These are phyloP conservation scores for Coleophoma crateriformis DNA, from an alignment of 2,329 filamentous ascomycete species.

Conservation along the genomic window DNA sequence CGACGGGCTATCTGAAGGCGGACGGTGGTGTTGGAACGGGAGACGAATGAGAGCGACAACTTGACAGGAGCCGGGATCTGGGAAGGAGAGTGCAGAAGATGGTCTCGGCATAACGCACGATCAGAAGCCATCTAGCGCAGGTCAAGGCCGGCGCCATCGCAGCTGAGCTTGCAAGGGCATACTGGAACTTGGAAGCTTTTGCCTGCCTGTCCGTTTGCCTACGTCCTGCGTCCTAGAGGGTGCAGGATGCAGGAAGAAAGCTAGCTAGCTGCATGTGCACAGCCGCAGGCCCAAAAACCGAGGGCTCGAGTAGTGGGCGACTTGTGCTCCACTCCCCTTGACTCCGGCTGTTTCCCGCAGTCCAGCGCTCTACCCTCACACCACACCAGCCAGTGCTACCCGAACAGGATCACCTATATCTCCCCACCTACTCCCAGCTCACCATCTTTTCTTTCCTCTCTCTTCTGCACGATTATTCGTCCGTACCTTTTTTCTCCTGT, in stretches of 20 bases:
- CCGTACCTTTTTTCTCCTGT: conserved; percentile 47
- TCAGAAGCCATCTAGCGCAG: background rate
- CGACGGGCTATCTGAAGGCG: conserved; percentile 7
- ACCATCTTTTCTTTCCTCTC: conserved; percentile 26
- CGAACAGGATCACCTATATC: conserved; percentile 10
- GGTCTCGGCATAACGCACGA: conserved; percentile 7
- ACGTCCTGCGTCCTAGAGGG: background rate
- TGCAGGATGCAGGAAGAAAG: background rate
- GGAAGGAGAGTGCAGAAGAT: conserved; percentile 2
- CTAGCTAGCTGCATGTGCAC: background rate
- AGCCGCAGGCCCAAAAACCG: background rate
- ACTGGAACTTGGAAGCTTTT: background rate
- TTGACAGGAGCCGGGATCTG: conserved; percentile 9
- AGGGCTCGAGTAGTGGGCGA: background rate
- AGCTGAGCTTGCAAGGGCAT: background rate
- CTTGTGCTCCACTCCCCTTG: background rate
- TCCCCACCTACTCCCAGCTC: conserved; percentile 14
- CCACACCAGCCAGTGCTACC: conserved; percentile 2
- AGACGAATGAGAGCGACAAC: conserved; percentile 13
- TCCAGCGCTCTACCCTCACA: background rate
- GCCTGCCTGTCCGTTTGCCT: no score
- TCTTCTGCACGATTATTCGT: conserved; percentile 53
- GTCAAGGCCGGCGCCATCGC: background rate
- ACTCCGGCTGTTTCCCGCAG: background rate
- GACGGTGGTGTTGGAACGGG: conserved; percentile 16